Conservation (phyloP, 2,329 filamentous ascomycete genomes). For the Bipolaris oryzae region DNA sequence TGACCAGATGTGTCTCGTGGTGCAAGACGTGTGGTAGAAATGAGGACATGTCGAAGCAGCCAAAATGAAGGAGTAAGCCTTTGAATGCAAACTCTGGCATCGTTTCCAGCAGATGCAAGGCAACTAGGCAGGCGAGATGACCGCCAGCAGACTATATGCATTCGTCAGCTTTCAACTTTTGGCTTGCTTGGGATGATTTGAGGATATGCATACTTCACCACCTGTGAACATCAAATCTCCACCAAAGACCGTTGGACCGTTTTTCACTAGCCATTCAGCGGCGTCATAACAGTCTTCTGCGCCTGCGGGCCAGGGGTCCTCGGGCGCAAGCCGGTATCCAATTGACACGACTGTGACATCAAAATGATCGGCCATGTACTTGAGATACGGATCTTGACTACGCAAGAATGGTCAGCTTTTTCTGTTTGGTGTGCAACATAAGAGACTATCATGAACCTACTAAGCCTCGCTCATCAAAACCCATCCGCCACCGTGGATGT, state of each 20-base stretch:
- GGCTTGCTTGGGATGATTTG: neutral
- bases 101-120: slow-evolving; percentile 54
- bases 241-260: slow-evolving; percentile 53
- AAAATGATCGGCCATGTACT: slow-evolving; percentile 57
- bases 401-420: slow-evolving; percentile 7
- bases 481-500: slow-evolving; percentile 63
- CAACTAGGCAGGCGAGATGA: slow-evolving; percentile 56
- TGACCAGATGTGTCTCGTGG: slow-evolving; percentile 51
- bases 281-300: slow-evolving; percentile 64
- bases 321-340: slow-evolving; percentile 66
- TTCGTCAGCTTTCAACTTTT: neutral
- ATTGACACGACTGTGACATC: slow-evolving; percentile 60
- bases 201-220: slow-evolving; percentile 42
- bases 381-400: slow-evolving; percentile 57
- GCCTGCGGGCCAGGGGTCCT: slow-evolving; percentile 62
- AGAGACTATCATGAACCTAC: slow-evolving; percentile 10
- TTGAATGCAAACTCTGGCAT: slow-evolving; percentile 51
- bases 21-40: slow-evolving; percentile 51
- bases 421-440: neutral
- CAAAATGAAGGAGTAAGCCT: slow-evolving; percentile 61
- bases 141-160: slow-evolving; percentile 55
- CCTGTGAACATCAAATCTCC: slow-evolving; percentile 52
- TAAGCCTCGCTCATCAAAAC: slow-evolving; percentile 50
- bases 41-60: slow-evolving; percentile 56
- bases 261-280: slow-evolving; percentile 59